phyloP scores from a whole-genome alignment of 495 filamentous ascomycete species.

The Penicillium turbatum region DNA sequence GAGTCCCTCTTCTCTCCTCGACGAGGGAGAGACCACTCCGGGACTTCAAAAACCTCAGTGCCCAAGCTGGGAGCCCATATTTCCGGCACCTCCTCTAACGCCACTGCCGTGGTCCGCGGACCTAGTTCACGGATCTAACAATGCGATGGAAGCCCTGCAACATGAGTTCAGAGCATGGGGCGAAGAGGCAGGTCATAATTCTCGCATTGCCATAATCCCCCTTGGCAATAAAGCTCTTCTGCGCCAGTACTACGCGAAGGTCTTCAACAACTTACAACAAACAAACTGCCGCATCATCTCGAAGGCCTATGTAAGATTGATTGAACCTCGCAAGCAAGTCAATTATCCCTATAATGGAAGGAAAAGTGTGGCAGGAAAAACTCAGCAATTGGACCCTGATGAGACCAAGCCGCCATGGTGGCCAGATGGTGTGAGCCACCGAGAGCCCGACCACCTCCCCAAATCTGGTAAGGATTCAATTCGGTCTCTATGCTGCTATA shows the following conservation, averaged over 20 bases:
- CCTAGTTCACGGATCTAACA: too few species aligned
- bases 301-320: slow-evolving; percentile 74
- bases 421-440: slow-evolving; percentile 62
- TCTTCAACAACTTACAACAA: slow-evolving; percentile 68
- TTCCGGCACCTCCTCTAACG: too few species aligned
- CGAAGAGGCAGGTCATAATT: too few species aligned
- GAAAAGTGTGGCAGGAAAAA: slow-evolving; percentile 31
- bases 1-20: too few species aligned
- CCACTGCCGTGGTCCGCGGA: too few species aligned
- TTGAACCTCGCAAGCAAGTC: slow-evolving; percentile 81
- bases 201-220: too few species aligned
- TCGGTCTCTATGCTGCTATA: not conserved
- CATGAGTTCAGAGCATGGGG: too few species aligned
- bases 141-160: too few species aligned
- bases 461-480: slow-evolving; percentile 55
- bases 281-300: slow-evolving; percentile 61
- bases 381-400: slow-evolving; percentile 37
- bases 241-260: slow-evolving; percentile 56
- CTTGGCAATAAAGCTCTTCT: slow-evolving; percentile 40
- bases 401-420: slow-evolving; percentile 67
- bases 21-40: too few species aligned
- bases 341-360: slow-evolving; percentile 72
- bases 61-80: too few species aligned
- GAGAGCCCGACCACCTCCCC: slow-evolving; percentile 74
- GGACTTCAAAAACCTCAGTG: too few species aligned